Percentiles rank a stretch among this genome's conserved stretches.
Conservation (phyloP, 2,329 filamentous ascomycete genomes). For the Penicillium sp. region DNA sequence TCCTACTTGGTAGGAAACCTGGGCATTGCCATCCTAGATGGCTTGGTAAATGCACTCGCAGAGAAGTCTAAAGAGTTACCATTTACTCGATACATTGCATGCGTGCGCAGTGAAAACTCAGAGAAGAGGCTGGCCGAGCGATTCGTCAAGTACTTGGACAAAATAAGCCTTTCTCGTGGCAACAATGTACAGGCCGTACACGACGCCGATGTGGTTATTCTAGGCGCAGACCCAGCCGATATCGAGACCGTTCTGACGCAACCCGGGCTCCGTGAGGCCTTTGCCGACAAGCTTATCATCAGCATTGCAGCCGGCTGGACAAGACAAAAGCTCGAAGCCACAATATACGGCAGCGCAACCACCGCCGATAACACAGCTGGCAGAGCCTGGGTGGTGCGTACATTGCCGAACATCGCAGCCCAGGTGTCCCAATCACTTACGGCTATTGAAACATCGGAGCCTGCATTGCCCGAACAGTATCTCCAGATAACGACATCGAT, state of each 20-base stretch:
- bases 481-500: constrained; percentile 33
- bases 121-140: constrained; percentile 26
- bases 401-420: constrained; percentile 41
- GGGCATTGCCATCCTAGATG: constrained; percentile 32
- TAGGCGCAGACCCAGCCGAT: constrained; percentile 43
- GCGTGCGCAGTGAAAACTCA: constrained; percentile 36
- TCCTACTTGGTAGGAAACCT: constrained; percentile 28
- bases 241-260: constrained; percentile 34
- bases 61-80: constrained; percentile 8
- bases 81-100: constrained; percentile 35
- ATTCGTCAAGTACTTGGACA: constrained; percentile 26
- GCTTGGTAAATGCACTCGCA: constrained; percentile 21
- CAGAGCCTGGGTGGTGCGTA: constrained; percentile 32
- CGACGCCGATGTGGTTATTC: constrained; percentile 37
- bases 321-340: constrained; percentile 32
- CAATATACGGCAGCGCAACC: constrained; percentile 25
- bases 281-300: constrained; percentile 43
- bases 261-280: constrained; percentile 32
- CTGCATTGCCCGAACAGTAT: constrained; percentile 38
- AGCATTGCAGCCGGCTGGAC: constrained; percentile 48
- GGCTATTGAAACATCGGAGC: constrained; percentile 43
- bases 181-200: constrained; percentile 31
- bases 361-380: constrained; percentile 9
- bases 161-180: constrained; percentile 28
- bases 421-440: constrained; percentile 39